Percentiles rank a stretch among this genome's conserved stretches.
Evolutionary conservation across 805 yeast species (phyloP).

Genomic region (Spathaspora boniae): DNA sequence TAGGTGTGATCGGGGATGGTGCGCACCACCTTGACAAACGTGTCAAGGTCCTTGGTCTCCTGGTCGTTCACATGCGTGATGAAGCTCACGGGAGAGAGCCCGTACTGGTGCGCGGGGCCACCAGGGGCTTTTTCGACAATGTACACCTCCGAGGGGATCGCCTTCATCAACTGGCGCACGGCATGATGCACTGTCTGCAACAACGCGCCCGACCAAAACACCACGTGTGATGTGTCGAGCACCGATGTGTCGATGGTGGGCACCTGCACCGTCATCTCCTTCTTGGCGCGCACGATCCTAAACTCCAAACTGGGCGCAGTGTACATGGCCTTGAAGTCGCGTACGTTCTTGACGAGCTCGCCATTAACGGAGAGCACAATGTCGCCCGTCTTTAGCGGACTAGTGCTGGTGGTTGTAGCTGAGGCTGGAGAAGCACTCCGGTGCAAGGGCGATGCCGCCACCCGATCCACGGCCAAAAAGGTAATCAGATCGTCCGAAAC

Average conservation of each 20-base stretch:
- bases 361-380: slow-evolving; percentile 70
- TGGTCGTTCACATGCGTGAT: slow-evolving; percentile 84
- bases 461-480: slow-evolving; percentile 66
- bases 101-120: slow-evolving; percentile 83
- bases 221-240: slow-evolving; percentile 60
- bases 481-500: slow-evolving; percentile 65
- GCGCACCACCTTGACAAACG: slow-evolving; percentile 64
- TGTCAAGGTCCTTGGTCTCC: slow-evolving; percentile 65
- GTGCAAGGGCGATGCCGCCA: slow-evolving; percentile 45
- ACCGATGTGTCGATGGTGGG: slow-evolving; percentile 60
- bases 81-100: slow-evolving; percentile 74
- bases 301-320: slow-evolving; percentile 45
- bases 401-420: slow-evolving; percentile 21
- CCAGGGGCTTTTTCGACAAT: slow-evolving; percentile 72
- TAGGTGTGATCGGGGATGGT: slow-evolving; percentile 75
- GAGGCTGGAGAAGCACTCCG: too few species aligned
- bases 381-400: slow-evolving; percentile 62
- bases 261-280: slow-evolving; percentile 57
- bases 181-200: slow-evolving; percentile 91
- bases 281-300: slow-evolving; percentile 68
- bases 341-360: slow-evolving; percentile 57
- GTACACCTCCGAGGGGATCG: slow-evolving; percentile 80
- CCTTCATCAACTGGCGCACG: slow-evolving; percentile 76
- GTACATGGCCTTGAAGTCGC: slow-evolving; percentile 59
- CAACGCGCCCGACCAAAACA: slow-evolving; percentile 80